A percentile compares a stretch with the other conserved stretches of the same genome.
phyloP scores from a whole-genome alignment of 257 asterid genomes.

The Nicotiana paniculata region DNA sequence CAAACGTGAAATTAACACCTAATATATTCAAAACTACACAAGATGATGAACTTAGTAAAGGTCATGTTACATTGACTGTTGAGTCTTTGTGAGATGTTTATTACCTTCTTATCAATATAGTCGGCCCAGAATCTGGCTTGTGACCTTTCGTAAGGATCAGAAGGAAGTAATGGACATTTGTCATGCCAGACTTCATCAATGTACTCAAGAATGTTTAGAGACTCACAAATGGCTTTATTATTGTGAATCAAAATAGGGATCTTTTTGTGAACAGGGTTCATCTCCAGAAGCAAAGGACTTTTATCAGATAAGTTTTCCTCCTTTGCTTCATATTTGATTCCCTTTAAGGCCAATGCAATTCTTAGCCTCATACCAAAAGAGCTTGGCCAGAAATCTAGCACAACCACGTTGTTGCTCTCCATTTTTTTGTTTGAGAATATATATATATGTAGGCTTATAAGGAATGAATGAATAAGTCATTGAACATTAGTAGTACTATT shows the following conservation, averaged over 20 bases:
- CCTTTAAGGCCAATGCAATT: conserved; percentile 6
- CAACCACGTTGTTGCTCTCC: neutral
- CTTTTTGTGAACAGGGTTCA: conserved; percentile 8
- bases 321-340: neutral
- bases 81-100: neutral
- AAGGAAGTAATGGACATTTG: neutral
- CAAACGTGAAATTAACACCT: too few species aligned
- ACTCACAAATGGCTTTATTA: conserved; percentile 7
- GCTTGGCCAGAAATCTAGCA: conserved; percentile 1
- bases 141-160: conserved; percentile 5
- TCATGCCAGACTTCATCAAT: conserved; percentile 5
- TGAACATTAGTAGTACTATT: neutral
- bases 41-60: too few species aligned
- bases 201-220: neutral
- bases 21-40: too few species aligned
- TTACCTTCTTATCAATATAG: neutral
- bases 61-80: neutral
- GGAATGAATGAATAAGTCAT: neutral
- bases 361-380: conserved; percentile 7
- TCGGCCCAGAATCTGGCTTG: conserved; percentile 14
- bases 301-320: neutral
- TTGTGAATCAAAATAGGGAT: conserved; percentile 5
- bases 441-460: too few species aligned
- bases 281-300: neutral
- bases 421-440: neutral